Evolutionary conservation across 257 asterid species (phyloP), one percentile per base, ranked within the genome.

Genomic region (Eucommia ulmoides): DNA sequence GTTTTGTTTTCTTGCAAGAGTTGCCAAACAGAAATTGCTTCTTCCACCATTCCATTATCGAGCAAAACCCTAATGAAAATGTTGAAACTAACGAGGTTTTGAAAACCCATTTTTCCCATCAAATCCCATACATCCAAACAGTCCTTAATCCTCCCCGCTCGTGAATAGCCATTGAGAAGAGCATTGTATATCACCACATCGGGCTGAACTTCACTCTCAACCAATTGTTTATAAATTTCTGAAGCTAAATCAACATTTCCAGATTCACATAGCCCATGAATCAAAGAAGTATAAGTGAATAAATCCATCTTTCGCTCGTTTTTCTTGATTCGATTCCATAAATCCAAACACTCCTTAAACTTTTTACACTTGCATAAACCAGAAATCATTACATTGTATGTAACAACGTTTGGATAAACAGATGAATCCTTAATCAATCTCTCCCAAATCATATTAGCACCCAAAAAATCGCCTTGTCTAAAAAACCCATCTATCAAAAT

Each of bases 291-390:
- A 48, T 65, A 78, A 0, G 92, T 83, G 60, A 71, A 86, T 35
- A 74, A 46, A 65, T 85, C 98, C 92, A 83, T 70, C 59, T 59
- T 60, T 58, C 63, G 74, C 35, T 74, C 78, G 24, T 85, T 85
- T 52, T 60, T 69, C 56, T 61, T 74, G 94, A 85, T 80, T 70
- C 85, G 79, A 46, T 74, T 75, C 89, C 82, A 82, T 53, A 82
- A 20, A 48, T 61, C 80, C 52, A 83, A 57, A 33, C 75, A 84
- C 68, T 80, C 94, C 10, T 45, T 59, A 60, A 78, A 74, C 80
- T 66, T 78, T 25, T 80, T 76, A 33, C 92, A 82, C 67, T 76
- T 79, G 49, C 92, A 83, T 72, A 91, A 72, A 45, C 98, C 96
- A 70, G 79, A 80, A 65, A 89, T 80, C 84, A 80, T 54, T 61